Conservation (phyloP, 169 alveolate genomes). For the Cryptosporidium tyzzeri region DNA sequence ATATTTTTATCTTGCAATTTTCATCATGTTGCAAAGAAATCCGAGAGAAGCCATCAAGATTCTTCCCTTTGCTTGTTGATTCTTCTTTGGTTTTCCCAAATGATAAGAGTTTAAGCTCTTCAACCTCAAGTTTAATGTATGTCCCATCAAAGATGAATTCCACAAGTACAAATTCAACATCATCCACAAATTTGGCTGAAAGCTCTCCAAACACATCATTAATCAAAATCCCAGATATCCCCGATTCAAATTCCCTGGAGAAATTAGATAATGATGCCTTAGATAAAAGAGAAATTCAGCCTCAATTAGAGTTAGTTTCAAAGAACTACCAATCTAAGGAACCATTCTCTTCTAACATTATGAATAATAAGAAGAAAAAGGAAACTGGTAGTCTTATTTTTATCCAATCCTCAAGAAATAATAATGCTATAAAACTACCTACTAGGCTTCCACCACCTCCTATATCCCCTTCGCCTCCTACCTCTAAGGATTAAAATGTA, state of each 20-base stretch:
- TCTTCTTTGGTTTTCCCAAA: conserved; percentile 36
- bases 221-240: neutral
- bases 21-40: conserved; percentile 73
- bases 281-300: conserved; percentile 12
- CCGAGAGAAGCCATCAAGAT: conserved; percentile 46
- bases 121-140: neutral
- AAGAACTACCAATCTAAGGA: neutral
- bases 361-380: neutral
- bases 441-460: conserved; percentile 67
- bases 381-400: neutral
- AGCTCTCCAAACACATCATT: conserved; percentile 38
- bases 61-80: conserved; percentile 45
- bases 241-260: neutral
- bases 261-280: neutral
- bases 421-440: conserved; percentile 56
- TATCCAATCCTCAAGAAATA: neutral
- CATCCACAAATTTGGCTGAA: conserved; percentile 17
- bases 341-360: conserved; percentile 25
- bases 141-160: conserved; percentile 1
- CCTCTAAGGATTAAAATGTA: neutral
- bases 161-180: conserved; percentile 22
- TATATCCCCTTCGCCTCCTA: conserved; percentile 25
- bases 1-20: conserved; percentile 42
- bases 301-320: neutral
- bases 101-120: conserved; percentile 4